Evolutionary conservation across 2,329 filamentous ascomycete genomes (phyloP), one percentile per base, ranked within the genome.

Genomic region (Colletotrichum melonis): DNA sequence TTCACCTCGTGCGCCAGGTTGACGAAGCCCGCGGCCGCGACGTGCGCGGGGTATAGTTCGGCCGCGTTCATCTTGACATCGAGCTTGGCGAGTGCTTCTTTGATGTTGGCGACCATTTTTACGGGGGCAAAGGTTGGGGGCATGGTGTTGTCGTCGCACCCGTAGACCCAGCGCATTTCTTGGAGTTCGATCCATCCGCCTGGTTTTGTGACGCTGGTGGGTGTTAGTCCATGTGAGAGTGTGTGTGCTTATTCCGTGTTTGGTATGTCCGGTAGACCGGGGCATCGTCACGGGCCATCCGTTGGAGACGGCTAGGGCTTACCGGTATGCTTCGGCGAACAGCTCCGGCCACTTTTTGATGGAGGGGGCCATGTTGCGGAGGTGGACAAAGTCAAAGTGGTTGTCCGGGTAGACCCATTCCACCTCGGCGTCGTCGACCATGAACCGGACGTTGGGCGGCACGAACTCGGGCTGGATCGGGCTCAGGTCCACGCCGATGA

Each of bases 391-490:
- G 81, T 92, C 90, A 76, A 90, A 89, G 42, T 84, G 80, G 68
- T 63, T 35, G 4, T 49, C 46, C 78, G 81, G 76, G 78, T 82
- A 80, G 80, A 82, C 78, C 90, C 90, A 92, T 2, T 80, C 78
- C 57, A 71, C 78, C 63, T 73, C 80, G 74, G 71, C 81, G 76
- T 95, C 93, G 78, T 95, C 92, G 54, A 95, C 88, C 72, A 91
- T 90, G 75, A 95, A 95, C 74, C 90, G 89, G 14, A 95, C 92
- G 74, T 95, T 95, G 19, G 89, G 88, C 0, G 93, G 93, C 0
- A 94, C 91, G 64, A 88, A 85, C 4, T 83, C 83, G 1, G 92
- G 91, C 78, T 93, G 92, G 26, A 93, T 91, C 1, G 92, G 91
- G 0, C 91, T 93, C 3, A 94, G 84, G 77, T 94, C 92, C 9